phyloP scores from a whole-genome alignment of 2,329 filamentous ascomycete species.

The Hansfordia pulvinata region DNA sequence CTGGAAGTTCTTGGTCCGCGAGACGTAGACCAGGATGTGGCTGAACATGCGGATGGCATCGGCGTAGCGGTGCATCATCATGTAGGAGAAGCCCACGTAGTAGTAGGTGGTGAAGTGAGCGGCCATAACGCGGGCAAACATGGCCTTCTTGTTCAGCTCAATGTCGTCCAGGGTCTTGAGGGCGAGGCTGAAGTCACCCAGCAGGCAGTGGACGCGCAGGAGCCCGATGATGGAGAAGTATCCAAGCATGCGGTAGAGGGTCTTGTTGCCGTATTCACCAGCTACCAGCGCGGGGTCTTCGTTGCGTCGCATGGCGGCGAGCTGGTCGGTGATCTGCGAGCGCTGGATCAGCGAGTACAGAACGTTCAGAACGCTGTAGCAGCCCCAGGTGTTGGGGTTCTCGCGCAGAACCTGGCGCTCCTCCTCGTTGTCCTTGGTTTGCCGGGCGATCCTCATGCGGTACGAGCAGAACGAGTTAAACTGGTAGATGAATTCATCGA shows the following conservation, averaged over 20 bases:
- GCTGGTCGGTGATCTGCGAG: conserved; percentile 95
- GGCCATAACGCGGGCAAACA: conserved; percentile 99
- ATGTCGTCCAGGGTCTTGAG: conserved; percentile 99
- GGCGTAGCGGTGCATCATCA: conserved; percentile 99
- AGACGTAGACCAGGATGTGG: conserved; percentile 98
- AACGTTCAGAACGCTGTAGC: conserved; percentile 98
- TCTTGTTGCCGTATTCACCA: conserved; percentile 88
- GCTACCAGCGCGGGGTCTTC: conserved; percentile 82
- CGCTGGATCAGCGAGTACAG: conserved; percentile 98
- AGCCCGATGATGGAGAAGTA: conserved; percentile 99
- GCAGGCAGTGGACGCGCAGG: conserved; percentile 85
- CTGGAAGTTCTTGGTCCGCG: conserved; percentile 99
- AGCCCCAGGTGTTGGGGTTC: conserved; percentile 98
- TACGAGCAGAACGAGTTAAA: conserved; percentile 99
- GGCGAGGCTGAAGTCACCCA: conserved; percentile 95
- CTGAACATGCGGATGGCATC: conserved; percentile 99
- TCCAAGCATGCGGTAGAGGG: conserved; percentile 93
- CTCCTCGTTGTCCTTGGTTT: conserved; percentile 70
- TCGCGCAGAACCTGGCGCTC: conserved; percentile 84
- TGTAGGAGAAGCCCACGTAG: conserved; percentile 99
- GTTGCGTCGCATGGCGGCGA: conserved; percentile 84
- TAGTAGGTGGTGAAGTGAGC: conserved; percentile 99
- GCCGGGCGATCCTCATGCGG: conserved; percentile 77
- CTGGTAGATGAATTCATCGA: conserved; percentile 99
- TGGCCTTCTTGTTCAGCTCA: conserved; percentile 99